phyloP scores from a whole-genome alignment of 257 asterid species.

The Solanum chiquidenum region DNA sequence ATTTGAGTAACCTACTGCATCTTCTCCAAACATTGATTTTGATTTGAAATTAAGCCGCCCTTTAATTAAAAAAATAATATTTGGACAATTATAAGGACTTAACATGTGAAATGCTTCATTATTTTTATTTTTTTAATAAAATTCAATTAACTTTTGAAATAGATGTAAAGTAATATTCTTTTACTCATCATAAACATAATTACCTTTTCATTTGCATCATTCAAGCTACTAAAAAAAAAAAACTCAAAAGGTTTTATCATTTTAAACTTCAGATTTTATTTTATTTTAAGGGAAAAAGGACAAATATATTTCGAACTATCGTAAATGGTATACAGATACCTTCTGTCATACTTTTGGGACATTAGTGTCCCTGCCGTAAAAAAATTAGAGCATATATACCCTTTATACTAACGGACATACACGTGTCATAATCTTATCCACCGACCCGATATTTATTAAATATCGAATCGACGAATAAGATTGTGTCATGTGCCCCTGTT shows the following conservation, averaged over 20 bases:
- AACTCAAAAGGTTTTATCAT: neutral
- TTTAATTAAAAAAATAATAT: neutral
- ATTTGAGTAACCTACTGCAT: neutral
- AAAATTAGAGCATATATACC: too few relatives aligned
- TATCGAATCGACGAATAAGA: too few relatives aligned
- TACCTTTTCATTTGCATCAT: neutral
- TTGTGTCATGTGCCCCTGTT: too few relatives aligned
- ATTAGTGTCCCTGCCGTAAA: too few relatives aligned
- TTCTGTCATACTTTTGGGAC: too few relatives aligned
- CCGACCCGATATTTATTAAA: too few relatives aligned
- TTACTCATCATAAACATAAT: neutral
- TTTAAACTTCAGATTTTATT: neutral
- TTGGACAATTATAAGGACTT: neutral
- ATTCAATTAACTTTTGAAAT: neutral
- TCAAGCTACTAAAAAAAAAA: too few relatives aligned
- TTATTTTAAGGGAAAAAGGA: neutral
- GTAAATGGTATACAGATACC: too few relatives aligned
- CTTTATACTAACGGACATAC: too few relatives aligned
- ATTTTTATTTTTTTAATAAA: neutral
- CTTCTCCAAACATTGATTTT: neutral
- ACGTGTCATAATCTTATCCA: too few relatives aligned
- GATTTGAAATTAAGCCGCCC: neutral
- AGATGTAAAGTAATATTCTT: neutral
- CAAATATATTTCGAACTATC: too few relatives aligned
- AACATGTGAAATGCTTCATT: neutral